Evolutionary conservation across 1,284 basidiomycete genomes (phyloP).

Genomic region (Inonotus obliquus): DNA sequence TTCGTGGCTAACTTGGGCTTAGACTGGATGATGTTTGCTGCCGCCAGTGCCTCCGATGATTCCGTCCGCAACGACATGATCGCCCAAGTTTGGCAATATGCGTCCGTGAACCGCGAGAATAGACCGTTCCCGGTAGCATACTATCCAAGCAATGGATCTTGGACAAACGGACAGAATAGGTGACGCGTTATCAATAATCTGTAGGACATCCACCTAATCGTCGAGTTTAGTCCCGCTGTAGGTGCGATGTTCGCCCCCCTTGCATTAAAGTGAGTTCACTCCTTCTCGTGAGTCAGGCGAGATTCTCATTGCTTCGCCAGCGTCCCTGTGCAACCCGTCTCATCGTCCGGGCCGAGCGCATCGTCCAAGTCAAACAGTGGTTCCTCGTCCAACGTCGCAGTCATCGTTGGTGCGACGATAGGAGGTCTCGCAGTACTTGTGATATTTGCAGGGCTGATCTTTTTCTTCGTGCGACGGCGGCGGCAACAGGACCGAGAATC

Average conservation of each 20-base stretch:
- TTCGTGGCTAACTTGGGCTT: background rate
- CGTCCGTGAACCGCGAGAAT: constrained; percentile 20
- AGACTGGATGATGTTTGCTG: constrained; percentile 40
- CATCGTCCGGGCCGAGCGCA: too few species aligned
- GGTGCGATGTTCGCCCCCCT: constrained; percentile 25
- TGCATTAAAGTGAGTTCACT: constrained; percentile 10
- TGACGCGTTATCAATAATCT: constrained; percentile 5
- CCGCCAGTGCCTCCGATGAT: constrained; percentile 28
- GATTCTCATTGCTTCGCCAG: background rate
- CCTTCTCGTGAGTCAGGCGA: background rate
- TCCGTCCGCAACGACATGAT: constrained; percentile 31
- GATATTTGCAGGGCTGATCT: background rate
- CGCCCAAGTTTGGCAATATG: constrained; percentile 27
- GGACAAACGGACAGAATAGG: constrained; percentile 23
- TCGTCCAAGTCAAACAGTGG: too few species aligned
- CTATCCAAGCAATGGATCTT: constrained; percentile 23
- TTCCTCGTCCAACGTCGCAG: background rate
- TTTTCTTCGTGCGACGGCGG: background rate
- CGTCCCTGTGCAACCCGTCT: background rate
- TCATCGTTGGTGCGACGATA: constrained; percentile 1
- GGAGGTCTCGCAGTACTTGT: background rate
- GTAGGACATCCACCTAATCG: background rate
- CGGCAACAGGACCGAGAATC: background rate
- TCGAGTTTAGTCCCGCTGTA: constrained; percentile 27
- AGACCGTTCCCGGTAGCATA: constrained; percentile 29